These are phyloP conservation scores for Aspergillus udagawae DNA, from an alignment of 2,329 filamentous ascomycete genomes.

Conservation along the genomic window DNA sequence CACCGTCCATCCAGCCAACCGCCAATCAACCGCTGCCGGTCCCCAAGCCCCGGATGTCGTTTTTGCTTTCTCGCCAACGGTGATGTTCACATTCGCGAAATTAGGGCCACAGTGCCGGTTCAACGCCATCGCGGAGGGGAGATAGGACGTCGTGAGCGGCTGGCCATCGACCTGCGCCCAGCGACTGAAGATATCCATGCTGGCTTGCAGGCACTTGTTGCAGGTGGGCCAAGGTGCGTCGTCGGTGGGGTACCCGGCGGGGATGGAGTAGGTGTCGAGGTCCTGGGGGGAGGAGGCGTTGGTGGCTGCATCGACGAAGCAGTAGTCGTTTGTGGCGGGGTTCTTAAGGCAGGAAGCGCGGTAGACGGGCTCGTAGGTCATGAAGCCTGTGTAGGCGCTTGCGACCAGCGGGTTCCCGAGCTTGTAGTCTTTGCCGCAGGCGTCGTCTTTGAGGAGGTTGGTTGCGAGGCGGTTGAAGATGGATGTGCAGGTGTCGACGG, in stretches of 20 bases:
- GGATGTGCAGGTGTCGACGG: slow-evolving; percentile 60
- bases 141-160: slow-evolving; percentile 66
- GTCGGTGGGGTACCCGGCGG: slow-evolving; percentile 70
- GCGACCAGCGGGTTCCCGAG: slow-evolving; percentile 65
- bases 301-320: slow-evolving; percentile 78
- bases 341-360: slow-evolving; percentile 74
- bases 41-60: background rate
- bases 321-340: slow-evolving; percentile 62
- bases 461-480: slow-evolving; percentile 63
- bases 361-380: slow-evolving; percentile 74
- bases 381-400: slow-evolving; percentile 70
- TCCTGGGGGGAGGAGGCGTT: slow-evolving; percentile 68
- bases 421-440: slow-evolving; percentile 69
- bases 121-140: slow-evolving; percentile 66
- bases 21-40: background rate
- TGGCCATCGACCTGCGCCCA: slow-evolving; percentile 64
- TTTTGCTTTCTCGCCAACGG: slow-evolving; percentile 17
- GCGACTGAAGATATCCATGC: slow-evolving; percentile 74
- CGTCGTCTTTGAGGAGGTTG: slow-evolving; percentile 57
- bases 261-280: slow-evolving; percentile 79
- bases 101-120: slow-evolving; percentile 59
- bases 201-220: slow-evolving; percentile 68
- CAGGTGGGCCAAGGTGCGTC: slow-evolving; percentile 67
- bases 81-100: slow-evolving; percentile 51
- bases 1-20: slow-evolving; percentile 5